phyloP scores from a whole-genome alignment of 352 stramenopile species.

The Vaucheria bursata region DNA sequence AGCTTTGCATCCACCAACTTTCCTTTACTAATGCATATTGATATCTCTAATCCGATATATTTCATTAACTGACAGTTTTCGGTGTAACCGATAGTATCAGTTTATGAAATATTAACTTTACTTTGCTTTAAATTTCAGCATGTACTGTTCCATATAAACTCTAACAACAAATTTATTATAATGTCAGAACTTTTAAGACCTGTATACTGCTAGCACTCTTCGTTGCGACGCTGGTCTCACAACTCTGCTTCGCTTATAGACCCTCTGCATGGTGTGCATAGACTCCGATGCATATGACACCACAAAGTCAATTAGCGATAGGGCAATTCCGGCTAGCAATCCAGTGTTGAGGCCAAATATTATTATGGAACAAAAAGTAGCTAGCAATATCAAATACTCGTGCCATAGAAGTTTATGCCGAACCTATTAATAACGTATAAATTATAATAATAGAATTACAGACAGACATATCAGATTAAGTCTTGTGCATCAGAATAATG shows the following conservation, averaged over 20 bases:
- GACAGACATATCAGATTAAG: neutral
- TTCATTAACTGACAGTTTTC: no score
- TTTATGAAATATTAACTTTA: no score
- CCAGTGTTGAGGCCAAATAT: slow-evolving; percentile 40
- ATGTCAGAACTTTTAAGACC: no score
- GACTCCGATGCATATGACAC: slow-evolving; percentile 36
- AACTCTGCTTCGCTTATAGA: slow-evolving; percentile 30
- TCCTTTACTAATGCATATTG: no score
- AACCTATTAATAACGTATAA: slow-evolving; percentile 25
- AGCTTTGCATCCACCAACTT: no score
- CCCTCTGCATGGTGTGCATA: slow-evolving; percentile 37
- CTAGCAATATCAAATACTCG: slow-evolving; percentile 42
- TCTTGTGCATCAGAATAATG: no score
- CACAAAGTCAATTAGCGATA: slow-evolving; percentile 27
- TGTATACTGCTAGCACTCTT: slow-evolving; percentile 22
- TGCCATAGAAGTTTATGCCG: slow-evolving; percentile 32
- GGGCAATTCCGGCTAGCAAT: slow-evolving; percentile 14
- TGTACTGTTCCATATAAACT: no score
- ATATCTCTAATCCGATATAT: no score
- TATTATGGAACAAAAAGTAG: slow-evolving; percentile 41
- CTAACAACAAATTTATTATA: no score
- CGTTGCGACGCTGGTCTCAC: slow-evolving; percentile 32
- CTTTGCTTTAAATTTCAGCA: no score
- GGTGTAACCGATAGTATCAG: no score
- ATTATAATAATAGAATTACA: slow-evolving; percentile 15